Conservation (phyloP, 768 basidiomycete genomes). For the Kwoniella sp. region DNA sequence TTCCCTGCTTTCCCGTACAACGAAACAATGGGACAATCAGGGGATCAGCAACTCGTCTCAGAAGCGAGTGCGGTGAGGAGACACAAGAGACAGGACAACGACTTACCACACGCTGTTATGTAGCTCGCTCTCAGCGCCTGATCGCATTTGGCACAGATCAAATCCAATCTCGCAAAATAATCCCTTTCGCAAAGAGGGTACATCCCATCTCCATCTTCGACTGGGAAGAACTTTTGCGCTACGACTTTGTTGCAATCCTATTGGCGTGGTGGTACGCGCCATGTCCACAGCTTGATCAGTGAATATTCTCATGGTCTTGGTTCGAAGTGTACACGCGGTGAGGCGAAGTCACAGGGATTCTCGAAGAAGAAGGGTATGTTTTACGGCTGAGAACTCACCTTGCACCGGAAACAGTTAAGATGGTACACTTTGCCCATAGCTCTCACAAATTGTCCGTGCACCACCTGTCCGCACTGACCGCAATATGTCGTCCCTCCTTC, state of each 20-base stretch:
- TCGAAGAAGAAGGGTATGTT: no score
- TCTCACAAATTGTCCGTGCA: slow-evolving; percentile 95
- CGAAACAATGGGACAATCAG: neutral
- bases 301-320: no score
- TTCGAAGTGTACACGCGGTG: neutral
- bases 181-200: slow-evolving; percentile 97
- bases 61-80: slow-evolving; percentile 48
- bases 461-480: slow-evolving; percentile 57
- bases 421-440: slow-evolving; percentile 93
- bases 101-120: slow-evolving; percentile 97
- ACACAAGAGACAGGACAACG: slow-evolving; percentile 62
- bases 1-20: slow-evolving; percentile 70
- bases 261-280: neutral
- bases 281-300: slow-evolving; percentile 4
- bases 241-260: slow-evolving; percentile 97
- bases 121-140: slow-evolving; percentile 94
- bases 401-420: slow-evolving; percentile 96
- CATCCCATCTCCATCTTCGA: slow-evolving; percentile 87
- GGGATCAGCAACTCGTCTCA: neutral
- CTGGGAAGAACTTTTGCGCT: slow-evolving; percentile 97
- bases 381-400: slow-evolving; percentile 77
- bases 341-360: no score
- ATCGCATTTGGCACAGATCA: slow-evolving; percentile 95
- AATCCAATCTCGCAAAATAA: slow-evolving; percentile 91
- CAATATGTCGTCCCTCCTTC: slow-evolving; percentile 45